Evolutionary conservation across 2,329 filamentous ascomycete species (phyloP).

Genomic region (Stylonectria norvegica): DNA sequence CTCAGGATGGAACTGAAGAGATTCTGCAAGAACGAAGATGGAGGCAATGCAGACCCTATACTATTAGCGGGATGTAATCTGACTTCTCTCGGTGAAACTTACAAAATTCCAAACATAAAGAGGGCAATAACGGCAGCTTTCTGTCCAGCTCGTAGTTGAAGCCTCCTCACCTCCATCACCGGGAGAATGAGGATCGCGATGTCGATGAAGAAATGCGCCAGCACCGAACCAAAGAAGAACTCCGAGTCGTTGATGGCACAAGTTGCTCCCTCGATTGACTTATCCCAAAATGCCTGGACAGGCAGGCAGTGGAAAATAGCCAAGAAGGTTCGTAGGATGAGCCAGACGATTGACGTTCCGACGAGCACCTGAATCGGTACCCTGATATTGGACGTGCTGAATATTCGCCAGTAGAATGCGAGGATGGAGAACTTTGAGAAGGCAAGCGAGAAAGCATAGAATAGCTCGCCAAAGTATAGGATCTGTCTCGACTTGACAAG

Average conservation of each 20-base stretch:
- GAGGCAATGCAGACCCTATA: constrained; percentile 26
- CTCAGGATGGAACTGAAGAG: constrained; percentile 18
- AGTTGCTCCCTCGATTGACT: constrained; percentile 19
- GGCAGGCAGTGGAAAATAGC: constrained; percentile 34
- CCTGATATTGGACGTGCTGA: constrained; percentile 26
- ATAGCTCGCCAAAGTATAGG: constrained; percentile 27
- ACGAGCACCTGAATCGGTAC: constrained; percentile 28
- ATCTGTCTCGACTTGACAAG: constrained; percentile 17
- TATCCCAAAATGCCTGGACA: constrained; percentile 32
- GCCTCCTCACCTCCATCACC: constrained; percentile 29
- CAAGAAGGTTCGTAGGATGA: constrained; percentile 29
- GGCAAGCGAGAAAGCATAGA: constrained; percentile 27
- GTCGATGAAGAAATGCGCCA: constrained; percentile 32
- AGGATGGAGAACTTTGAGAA: constrained; percentile 30
- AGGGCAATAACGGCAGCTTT: constrained; percentile 29
- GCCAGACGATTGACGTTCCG: constrained; percentile 23
- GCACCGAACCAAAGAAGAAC: constrained; percentile 32
- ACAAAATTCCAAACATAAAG: constrained; percentile 30
- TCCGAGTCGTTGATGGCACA: constrained; percentile 31
- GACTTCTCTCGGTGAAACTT: constrained; percentile 3
- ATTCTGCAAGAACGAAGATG: constrained; percentile 25
- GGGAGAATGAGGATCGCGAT: constrained; percentile 31
- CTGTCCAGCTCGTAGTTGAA: constrained; percentile 27
- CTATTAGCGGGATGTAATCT: background rate
- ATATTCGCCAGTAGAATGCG: constrained; percentile 30